Evolutionary conservation across 495 filamentous ascomycete species (phyloP).

Genomic region (Terfezia boudieri): DNA sequence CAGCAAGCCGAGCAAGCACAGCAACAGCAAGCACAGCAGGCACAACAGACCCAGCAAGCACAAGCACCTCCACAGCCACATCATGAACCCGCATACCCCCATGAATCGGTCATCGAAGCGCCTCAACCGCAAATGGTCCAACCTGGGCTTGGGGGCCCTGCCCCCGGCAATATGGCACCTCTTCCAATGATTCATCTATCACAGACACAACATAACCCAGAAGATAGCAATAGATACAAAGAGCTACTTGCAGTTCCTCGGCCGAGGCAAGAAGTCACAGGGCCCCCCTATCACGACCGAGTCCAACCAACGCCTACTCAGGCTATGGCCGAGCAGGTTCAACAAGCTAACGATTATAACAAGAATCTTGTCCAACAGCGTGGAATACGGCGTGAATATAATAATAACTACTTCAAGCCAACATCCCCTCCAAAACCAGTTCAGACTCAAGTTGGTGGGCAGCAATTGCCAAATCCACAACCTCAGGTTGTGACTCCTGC

Average conservation of each 20-base stretch:
- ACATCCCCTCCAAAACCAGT: slow-evolving; percentile 52
- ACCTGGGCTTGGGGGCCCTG: slow-evolving; percentile 41
- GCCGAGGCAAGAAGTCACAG: slow-evolving; percentile 71
- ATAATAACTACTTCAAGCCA: slow-evolving; percentile 42
- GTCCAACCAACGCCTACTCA: slow-evolving; percentile 52
- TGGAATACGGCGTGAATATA: slow-evolving; percentile 46
- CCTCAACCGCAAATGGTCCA: slow-evolving; percentile 47
- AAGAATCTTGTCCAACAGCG: slow-evolving; percentile 55
- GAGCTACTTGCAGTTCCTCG: slow-evolving; percentile 71
- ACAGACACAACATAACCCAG: slow-evolving; percentile 7
- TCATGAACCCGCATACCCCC: slow-evolving; percentile 50
- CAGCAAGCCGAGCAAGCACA: slow-evolving; percentile 22
- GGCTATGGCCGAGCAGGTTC: slow-evolving; percentile 75
- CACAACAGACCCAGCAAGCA: slow-evolving; percentile 24
- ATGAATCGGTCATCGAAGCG: slow-evolving; percentile 37
- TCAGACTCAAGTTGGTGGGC: slow-evolving; percentile 25
- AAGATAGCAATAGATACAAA: slow-evolving; percentile 44
- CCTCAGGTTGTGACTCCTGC: slow-evolving; percentile 21
- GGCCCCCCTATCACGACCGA: slow-evolving; percentile 71
- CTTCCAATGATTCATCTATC: slow-evolving; percentile 70
- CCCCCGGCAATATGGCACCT: slow-evolving; percentile 40
- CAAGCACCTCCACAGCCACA: slow-evolving; percentile 44
- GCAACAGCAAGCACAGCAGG: slow-evolving; percentile 23
- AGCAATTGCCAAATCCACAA: slow-evolving; percentile 24
- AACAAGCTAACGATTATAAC: slow-evolving; percentile 77